Percentiles rank a stretch among this genome's conserved stretches.
phyloP scores from a whole-genome alignment of 208 protist genomes.

The Porcisia deanei region DNA sequence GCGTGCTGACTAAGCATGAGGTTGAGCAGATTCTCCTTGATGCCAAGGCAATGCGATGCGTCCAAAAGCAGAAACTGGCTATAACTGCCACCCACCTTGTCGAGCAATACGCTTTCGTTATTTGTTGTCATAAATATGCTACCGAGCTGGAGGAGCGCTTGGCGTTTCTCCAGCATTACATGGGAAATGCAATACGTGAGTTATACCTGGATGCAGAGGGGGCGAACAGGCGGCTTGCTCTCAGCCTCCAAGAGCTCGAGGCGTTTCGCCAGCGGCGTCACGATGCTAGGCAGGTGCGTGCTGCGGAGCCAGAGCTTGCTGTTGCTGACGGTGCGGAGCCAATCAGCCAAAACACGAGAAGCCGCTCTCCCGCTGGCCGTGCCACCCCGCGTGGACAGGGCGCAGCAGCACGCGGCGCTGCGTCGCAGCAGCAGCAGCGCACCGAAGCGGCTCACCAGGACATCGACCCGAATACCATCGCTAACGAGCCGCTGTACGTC shows the following conservation, averaged over 20 bases:
- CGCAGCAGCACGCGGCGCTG: neutral
- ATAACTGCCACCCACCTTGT: conserved; percentile 7
- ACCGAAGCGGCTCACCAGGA: conserved; percentile 2
- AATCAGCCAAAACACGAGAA: neutral
- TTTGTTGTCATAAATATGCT: conserved; percentile 1
- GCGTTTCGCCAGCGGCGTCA: conserved; percentile 31
- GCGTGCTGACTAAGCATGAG: conserved; percentile 59
- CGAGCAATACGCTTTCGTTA: conserved; percentile 11
- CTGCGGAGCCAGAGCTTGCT: conserved; percentile 12
- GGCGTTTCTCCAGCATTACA: conserved; percentile 18
- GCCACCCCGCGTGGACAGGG: neutral
- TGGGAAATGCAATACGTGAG: conserved; percentile 3
- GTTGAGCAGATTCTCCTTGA: conserved; percentile 36
- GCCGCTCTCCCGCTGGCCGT: neutral
- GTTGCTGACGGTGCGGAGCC: conserved; percentile 4
- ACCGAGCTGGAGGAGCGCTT: conserved; percentile 23
- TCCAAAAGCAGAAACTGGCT: conserved; percentile 27
- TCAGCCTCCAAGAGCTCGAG: conserved; percentile 18
- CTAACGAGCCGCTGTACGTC: conserved; percentile 27
- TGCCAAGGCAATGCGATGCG: conserved; percentile 31
- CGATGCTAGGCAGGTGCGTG: conserved; percentile 22
- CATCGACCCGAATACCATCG: conserved; percentile 21
- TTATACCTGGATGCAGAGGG: neutral
- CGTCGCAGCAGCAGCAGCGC: neutral
- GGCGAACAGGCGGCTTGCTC: neutral